Base-by-base conservation (phyloP, 2,329 filamentous ascomycete species). In the Cladosporium sp. region DNA sequence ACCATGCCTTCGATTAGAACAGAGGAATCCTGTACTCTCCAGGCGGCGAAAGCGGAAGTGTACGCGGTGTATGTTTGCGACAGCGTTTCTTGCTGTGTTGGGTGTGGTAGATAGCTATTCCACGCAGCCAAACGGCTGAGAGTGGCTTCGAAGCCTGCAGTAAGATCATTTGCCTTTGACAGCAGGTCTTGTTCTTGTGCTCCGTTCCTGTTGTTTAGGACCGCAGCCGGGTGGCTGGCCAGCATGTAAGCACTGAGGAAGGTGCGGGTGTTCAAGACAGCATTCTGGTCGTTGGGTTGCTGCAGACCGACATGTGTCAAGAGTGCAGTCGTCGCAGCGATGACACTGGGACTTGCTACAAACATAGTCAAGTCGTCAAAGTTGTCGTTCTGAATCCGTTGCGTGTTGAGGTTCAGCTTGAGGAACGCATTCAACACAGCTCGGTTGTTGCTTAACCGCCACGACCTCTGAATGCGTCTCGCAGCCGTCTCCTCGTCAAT, bases 221-320 rank as follows among this genome's bases (percentile, higher is more conserved):
- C 91, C 70, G 92, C 88, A 1, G 88, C 87, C 1, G 91, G 91
- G 75, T 94, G 91, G 1, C 90, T 91, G 28, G 93, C 80, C 67
- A 94, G 93, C 63, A 95, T 82, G 74, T 90, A 94, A 5, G 91
- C 89, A 73, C 90, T 92, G 64, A 95, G 79, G 72, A 94, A 94
- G 0, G 89, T 92, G 71, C 91, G 84, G 48, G 89, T 88, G 82
- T 90, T 90, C 69, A 91, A 87, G 53, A 85, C 84, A 2, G 83
- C 78, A 3, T 85, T 85, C 43, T 86, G 87, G 70, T 92, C 89
- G 58, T 86, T 83, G 4, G 76, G 71, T 39, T 80, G 76, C 23
- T 82, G 77, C 62, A 94, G 79, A 1, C 88, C 89, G 71, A 91
- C 91, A 13, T 91, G 83, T 30, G 86, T 84, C 66, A 94, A 83